Percentiles rank a stretch among this genome's conserved stretches.
Conservation (phyloP, 768 basidiomycete genomes). For the Tylopilus plumbeoviolaceoides region DNA sequence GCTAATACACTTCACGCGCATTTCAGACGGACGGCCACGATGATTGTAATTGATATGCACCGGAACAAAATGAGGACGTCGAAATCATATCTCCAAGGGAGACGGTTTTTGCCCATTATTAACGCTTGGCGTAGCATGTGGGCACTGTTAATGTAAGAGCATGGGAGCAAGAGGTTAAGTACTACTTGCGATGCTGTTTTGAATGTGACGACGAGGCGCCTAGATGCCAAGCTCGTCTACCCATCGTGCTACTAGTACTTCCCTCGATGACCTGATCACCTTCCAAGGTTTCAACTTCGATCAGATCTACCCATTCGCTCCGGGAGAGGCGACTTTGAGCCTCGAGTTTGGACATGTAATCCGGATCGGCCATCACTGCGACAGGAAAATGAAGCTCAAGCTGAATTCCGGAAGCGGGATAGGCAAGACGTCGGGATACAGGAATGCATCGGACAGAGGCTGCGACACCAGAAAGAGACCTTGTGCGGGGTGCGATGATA, state of each 20-base stretch:
- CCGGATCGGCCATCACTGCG: constrained; percentile 41
- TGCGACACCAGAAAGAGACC: constrained; percentile 45
- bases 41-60: neutral
- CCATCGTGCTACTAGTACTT: neutral
- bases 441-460: constrained; percentile 37
- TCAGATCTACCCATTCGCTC: neutral
- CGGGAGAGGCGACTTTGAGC: constrained; percentile 38
- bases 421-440: constrained; percentile 32
- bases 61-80: neutral
- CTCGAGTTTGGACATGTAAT: constrained; percentile 33
- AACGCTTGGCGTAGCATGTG: neutral
- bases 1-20: neutral
- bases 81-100: neutral
- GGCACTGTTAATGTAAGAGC: neutral
- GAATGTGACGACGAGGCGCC: neutral
- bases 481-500: constrained; percentile 50
- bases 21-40: neutral
- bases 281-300: constrained; percentile 28
- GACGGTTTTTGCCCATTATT: neutral
- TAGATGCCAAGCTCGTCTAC: neutral
- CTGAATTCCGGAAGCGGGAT: constrained; percentile 41
- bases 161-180: neutral
- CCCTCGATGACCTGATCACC: constrained; percentile 31
- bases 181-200: too few relatives aligned
- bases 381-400: constrained; percentile 62